Percentiles rank a stretch among this genome's conserved stretches.
These are phyloP conservation scores for Oehlia diaphana DNA, from an alignment of 192 early-diverging fungal species.

Conservation along the genomic window DNA sequence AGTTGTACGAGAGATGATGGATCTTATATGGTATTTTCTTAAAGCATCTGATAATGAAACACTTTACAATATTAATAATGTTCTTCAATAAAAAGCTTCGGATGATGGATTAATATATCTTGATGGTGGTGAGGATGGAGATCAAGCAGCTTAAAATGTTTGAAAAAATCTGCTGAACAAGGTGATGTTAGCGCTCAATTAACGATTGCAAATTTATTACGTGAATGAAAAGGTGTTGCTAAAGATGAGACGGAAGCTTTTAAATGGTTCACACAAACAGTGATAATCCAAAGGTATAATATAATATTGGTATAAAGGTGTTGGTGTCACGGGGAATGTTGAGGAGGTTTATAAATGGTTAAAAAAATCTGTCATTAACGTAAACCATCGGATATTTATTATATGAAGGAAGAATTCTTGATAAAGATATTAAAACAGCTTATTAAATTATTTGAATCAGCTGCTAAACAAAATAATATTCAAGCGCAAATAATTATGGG, in stretches of 20 bases:
- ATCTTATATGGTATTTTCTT: too few relatives aligned
- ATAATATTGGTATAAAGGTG: not conserved
- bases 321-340: not conserved
- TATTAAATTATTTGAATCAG: not conserved
- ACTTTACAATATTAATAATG: too few relatives aligned
- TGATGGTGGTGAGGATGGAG: not conserved
- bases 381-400: not conserved
- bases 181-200: not conserved
- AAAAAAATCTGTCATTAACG: not conserved
- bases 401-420: not conserved
- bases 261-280: not conserved
- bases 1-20: too few relatives aligned
- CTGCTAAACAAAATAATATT: not conserved
- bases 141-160: not conserved
- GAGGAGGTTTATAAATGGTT: not conserved
- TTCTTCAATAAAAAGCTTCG: not conserved
- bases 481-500: not conserved
- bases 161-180: not conserved
- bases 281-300: not conserved
- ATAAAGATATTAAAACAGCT: not conserved
- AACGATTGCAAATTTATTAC: not conserved
- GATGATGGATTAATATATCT: not conserved
- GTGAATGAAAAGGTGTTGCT: not conserved
- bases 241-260: not conserved
- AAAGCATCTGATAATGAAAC: too few relatives aligned